These are phyloP conservation scores for Aspergillus quadrilineatus DNA, from an alignment of 2,329 filamentous ascomycete species.

Conservation along the genomic window DNA sequence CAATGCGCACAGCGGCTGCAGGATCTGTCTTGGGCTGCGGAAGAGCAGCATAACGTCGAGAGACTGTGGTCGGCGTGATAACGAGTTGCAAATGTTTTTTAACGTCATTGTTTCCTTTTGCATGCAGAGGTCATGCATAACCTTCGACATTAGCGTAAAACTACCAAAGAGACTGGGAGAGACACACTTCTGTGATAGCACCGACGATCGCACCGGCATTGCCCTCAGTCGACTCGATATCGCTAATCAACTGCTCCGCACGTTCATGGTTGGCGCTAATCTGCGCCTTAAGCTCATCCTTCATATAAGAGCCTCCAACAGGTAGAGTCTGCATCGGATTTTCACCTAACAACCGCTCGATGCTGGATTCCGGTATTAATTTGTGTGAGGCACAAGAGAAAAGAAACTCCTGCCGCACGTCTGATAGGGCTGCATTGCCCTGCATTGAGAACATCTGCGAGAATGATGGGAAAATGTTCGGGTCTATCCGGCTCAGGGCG, in stretches of 20 bases:
- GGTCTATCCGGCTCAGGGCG: conserved; percentile 63
- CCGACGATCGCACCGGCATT: conserved; percentile 84
- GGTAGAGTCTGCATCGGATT: conserved; percentile 78
- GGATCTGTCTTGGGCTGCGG: conserved; percentile 54
- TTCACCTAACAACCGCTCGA: conserved; percentile 78
- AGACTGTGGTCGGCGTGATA: conserved; percentile 56
- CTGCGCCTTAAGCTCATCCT: conserved; percentile 74
- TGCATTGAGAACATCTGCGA: conserved; percentile 64
- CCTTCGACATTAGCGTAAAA: conserved; percentile 26
- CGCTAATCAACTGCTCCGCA: conserved; percentile 72
- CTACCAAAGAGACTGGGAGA: not conserved
- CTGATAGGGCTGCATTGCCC: conserved; percentile 59
- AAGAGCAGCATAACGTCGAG: conserved; percentile 63
- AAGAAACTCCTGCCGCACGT: conserved; percentile 78
- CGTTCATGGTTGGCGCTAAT: conserved; percentile 74
- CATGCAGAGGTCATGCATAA: conserved; percentile 57
- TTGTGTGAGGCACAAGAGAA: conserved; percentile 87
- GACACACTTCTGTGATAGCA: conserved; percentile 67
- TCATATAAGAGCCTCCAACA: conserved; percentile 62
- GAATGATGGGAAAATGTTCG: conserved; percentile 62
- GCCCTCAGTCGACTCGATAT: conserved; percentile 85
- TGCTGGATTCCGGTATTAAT: conserved; percentile 74
- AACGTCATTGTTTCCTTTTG: conserved; percentile 63
- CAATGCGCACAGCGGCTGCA: conserved; percentile 59
- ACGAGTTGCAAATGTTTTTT: conserved; percentile 59